Conservation (phyloP, 805 yeast genomes). For the Metschnikowia similis region DNA sequence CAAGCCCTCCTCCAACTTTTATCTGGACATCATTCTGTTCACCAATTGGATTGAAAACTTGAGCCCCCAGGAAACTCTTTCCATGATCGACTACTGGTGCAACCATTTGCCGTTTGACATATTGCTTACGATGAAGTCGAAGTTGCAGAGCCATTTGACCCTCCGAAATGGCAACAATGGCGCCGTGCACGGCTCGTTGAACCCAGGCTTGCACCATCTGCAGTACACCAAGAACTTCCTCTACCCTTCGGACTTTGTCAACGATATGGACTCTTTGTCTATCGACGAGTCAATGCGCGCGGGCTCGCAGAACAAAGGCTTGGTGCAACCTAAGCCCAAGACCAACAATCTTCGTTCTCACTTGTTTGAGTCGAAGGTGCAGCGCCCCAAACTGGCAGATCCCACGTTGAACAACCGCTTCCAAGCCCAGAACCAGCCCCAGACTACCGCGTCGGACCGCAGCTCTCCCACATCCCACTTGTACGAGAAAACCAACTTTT, state of each 20-base stretch:
- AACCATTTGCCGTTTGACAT: conserved; percentile 49
- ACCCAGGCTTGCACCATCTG: conserved; percentile 11
- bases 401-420: conserved; percentile 14
- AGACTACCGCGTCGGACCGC: conserved; percentile 22
- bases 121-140: conserved; percentile 44
- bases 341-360: conserved; percentile 15
- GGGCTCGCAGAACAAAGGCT: conserved; percentile 3
- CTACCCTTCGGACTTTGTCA: conserved; percentile 9
- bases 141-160: conserved; percentile 38
- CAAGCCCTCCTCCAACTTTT: conserved; percentile 18
- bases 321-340: conserved; percentile 18
- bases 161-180: not conserved
- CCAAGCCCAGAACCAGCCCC: not conserved
- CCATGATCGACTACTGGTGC: conserved; percentile 52
- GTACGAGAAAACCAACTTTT: conserved; percentile 41
- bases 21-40: conserved; percentile 46
- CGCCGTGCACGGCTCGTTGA: not conserved
- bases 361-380: conserved; percentile 17
- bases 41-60: conserved; percentile 32
- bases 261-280: conserved; percentile 14
- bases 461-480: conserved; percentile 40
- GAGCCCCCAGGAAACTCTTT: conserved; percentile 47
- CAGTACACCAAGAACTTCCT: conserved; percentile 8
- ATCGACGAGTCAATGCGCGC: conserved; percentile 6
- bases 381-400: conserved; percentile 21